phyloP scores from a whole-genome alignment of 2,329 filamentous ascomycete species.

The Cladosporium sp. region DNA sequence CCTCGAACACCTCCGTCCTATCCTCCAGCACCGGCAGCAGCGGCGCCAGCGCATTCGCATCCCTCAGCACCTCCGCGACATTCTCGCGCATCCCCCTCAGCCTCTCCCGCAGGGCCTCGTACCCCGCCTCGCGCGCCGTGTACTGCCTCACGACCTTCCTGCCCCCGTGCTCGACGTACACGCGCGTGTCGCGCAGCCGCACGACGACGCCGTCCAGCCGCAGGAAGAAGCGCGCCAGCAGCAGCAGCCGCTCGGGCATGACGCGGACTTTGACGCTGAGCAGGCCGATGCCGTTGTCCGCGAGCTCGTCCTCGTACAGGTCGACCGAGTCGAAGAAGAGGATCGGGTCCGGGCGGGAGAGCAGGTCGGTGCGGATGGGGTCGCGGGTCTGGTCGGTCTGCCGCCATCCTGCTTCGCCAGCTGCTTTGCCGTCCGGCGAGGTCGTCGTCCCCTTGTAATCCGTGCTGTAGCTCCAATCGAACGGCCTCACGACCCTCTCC shows the following conservation, averaged over 20 bases:
- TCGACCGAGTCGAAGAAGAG: conserved; percentile 95
- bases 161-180: conserved; percentile 83
- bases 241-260: conserved; percentile 79
- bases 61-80: conserved; percentile 67
- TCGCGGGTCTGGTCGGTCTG: conserved; percentile 33
- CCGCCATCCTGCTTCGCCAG: conserved; percentile 17
- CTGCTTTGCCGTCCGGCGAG: conserved; percentile 4
- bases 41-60: conserved; percentile 68
- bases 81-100: conserved; percentile 59
- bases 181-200: conserved; percentile 77
- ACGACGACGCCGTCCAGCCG: conserved; percentile 84
- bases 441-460: conserved; percentile 68
- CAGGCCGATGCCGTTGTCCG: conserved; percentile 92
- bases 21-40: conserved; percentile 66
- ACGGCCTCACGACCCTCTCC: conserved; percentile 70
- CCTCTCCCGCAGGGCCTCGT: conserved; percentile 63
- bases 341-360: conserved; percentile 87
- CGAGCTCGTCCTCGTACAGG: conserved; percentile 93
- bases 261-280: conserved; percentile 87
- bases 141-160: conserved; percentile 83
- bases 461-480: conserved; percentile 97
- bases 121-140: conserved; percentile 75
- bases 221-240: conserved; percentile 86
- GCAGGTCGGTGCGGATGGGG: conserved; percentile 74
- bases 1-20: conserved; percentile 47